These are phyloP conservation scores for Tulasnella sp. DNA, from an alignment of 768 basidiomycete genomes.

Conservation along the genomic window DNA sequence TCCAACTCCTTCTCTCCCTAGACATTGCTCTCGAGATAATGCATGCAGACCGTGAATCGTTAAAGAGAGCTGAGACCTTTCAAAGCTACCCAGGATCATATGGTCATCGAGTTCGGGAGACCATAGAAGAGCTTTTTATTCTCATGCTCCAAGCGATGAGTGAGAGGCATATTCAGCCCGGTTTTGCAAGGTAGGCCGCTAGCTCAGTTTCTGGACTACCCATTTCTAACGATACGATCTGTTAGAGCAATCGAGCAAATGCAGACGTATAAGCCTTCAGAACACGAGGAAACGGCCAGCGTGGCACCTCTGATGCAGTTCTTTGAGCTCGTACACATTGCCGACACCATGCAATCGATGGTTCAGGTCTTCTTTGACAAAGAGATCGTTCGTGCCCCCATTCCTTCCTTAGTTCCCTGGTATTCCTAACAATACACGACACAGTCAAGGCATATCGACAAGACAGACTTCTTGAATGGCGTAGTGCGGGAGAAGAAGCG, in stretches of 20 bases:
- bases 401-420: too few relatives aligned
- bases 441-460: constrained; percentile 81
- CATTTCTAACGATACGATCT: not conserved
- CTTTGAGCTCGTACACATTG: constrained; percentile 94
- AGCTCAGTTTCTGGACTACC: not conserved
- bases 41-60: constrained; percentile 81
- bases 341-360: constrained; percentile 96
- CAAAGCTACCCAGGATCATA: constrained; percentile 77
- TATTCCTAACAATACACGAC: not conserved
- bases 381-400: constrained; percentile 55
- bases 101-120: constrained; percentile 81
- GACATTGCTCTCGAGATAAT: constrained; percentile 88
- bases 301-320: constrained; percentile 94
- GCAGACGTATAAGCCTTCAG: constrained; percentile 80
- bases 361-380: constrained; percentile 98
- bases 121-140: constrained; percentile 90
- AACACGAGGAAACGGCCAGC: constrained; percentile 68
- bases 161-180: constrained; percentile 69
- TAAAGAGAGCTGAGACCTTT: constrained; percentile 91
- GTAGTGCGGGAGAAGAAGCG: constrained; percentile 95
- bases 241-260: constrained; percentile 81
- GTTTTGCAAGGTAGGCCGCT: constrained; percentile 61
- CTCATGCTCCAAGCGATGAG: constrained; percentile 69
- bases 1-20: constrained; percentile 86
- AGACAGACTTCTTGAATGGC: constrained; percentile 84